A percentile compares a stretch with the other conserved stretches of the same genome.
Evolutionary conservation across 805 yeast species (phyloP).

Genomic region (Yarrowia sp.): DNA sequence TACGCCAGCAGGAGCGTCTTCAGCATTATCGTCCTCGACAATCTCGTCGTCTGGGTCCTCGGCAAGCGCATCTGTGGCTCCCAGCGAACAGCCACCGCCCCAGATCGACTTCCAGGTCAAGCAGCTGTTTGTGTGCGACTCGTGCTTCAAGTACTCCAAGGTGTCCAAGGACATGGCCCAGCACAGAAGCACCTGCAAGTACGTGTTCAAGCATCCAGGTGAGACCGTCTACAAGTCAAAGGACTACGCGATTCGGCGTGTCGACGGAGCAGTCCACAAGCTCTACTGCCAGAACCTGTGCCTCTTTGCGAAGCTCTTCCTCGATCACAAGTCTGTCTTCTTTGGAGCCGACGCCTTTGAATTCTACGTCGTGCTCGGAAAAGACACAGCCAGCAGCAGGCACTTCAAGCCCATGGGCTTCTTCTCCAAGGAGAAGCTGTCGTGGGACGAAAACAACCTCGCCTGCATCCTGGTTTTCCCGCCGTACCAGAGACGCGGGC

Average conservation of each 20-base stretch:
- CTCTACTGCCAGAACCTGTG: constrained; percentile 80
- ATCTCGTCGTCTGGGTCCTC: constrained; percentile 7
- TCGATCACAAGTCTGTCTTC: constrained; percentile 86
- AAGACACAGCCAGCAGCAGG: neutral
- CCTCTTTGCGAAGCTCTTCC: constrained; percentile 79
- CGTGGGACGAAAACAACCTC: constrained; percentile 75
- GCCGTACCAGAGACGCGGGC: constrained; percentile 74
- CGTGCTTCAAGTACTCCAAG: constrained; percentile 79
- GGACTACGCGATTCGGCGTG: constrained; percentile 55
- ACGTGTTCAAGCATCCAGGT: constrained; percentile 52
- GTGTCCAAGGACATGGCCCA: constrained; percentile 43
- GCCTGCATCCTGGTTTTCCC: constrained; percentile 93
- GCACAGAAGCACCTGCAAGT: constrained; percentile 46
- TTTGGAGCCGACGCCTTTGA: constrained; percentile 77
- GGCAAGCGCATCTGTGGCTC: neutral
- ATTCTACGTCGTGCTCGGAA: constrained; percentile 55
- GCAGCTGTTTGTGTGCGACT: constrained; percentile 67
- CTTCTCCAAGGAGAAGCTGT: constrained; percentile 79
- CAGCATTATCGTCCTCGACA: neutral
- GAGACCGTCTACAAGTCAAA: constrained; percentile 63
- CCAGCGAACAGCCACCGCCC: neutral
- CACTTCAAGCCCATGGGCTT: constrained; percentile 72
- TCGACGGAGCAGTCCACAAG: constrained; percentile 56
- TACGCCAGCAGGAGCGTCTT: neutral
- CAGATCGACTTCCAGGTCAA: constrained; percentile 37